Base-by-base conservation (phyloP, 805 yeast genomes). In the Ogataea salicorniae region DNA sequence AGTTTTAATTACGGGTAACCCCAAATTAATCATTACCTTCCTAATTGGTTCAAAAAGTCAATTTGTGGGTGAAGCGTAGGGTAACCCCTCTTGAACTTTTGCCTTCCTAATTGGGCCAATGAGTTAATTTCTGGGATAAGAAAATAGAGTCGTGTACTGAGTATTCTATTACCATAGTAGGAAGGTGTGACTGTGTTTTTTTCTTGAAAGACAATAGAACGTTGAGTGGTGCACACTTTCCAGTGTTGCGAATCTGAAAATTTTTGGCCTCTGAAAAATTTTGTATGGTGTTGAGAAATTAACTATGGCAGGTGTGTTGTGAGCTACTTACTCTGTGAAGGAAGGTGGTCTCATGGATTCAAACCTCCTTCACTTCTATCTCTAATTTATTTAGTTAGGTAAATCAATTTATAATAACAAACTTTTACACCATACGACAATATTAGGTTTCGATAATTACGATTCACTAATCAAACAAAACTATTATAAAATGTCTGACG, bases 401-500 rank as follows among this genome's bases (percentile, higher is more conserved):
- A 5, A 7, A 36, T 1, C n/a, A 15, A 16, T 35, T 17, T 11
- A 18, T 15, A 13, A 29, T 17, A 29, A 31, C 38, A 34, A 26
- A 2, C 31, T 4, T 26, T 26, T 2, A 9, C 8, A 1, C 13
- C 13, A 9, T 26, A 26, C 9, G 3, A 26, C 13, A 9, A 3
- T 26, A 26, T 3, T 26, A 26, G 6, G 13, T 26, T 26, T 8
- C 31, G 13, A 26, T 26, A 26, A 26, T 26, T 26, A 26, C 31
- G 9, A 26, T 26, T 26, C 31, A 26, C 31, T 26, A 9, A 26
- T 26, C 31, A 26, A 26, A 9, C 31, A 26, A 26, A 26, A 26
- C 31, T 26, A 26, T 17, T 34, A 43, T 26, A 37, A 23, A 67
- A 87, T 87, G 95, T 85, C 95, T 80, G 92, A 85, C 84, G 87